Evolutionary conservation across 306 rosid genomes (phyloP).

Genomic region (Citrullus amarus): DNA sequence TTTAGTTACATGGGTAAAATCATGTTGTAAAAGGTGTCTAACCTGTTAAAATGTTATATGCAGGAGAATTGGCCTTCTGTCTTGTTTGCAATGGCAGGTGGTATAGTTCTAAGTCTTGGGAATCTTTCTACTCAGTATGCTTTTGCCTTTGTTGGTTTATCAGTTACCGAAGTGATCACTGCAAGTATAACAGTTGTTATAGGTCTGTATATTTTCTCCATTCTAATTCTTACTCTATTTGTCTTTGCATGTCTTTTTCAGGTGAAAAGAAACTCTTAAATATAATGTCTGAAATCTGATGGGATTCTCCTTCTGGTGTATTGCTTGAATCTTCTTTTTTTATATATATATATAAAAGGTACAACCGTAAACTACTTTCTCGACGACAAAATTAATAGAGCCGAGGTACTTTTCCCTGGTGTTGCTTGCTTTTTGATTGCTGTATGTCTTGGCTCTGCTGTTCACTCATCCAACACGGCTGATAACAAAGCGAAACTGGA

Average conservation of each 20-base stretch:
- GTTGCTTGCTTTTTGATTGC: constrained; percentile 87
- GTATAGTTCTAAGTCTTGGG: constrained; percentile 70
- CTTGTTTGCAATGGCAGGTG: constrained; percentile 80
- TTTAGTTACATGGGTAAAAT: not conserved
- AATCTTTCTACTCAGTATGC: constrained; percentile 78
- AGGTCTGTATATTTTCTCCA: constrained; percentile 33
- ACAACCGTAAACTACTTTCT: constrained; percentile 79
- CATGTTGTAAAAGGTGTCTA: constrained; percentile 1
- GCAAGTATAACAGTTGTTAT: constrained; percentile 75
- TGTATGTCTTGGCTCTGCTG: constrained; percentile 72
- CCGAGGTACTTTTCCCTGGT: constrained; percentile 81
- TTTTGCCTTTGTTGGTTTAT: constrained; percentile 82
- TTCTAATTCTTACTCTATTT: not conserved
- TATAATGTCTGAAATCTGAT: not conserved
- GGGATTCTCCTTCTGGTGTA: not conserved
- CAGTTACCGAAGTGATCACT: constrained; percentile 74
- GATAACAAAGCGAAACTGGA: constrained; percentile 67
- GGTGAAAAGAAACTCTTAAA: not conserved
- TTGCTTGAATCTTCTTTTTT: not conserved
- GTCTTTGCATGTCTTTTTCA: not conserved
- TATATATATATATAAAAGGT: constrained; percentile 29
- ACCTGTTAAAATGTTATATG: constrained; percentile 8
- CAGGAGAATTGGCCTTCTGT: constrained; percentile 84
- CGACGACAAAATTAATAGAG: constrained; percentile 66
- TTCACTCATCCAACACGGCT: constrained; percentile 76